A percentile compares a stretch with the other conserved stretches of the same genome.
Evolutionary conservation across 1,284 basidiomycete species (phyloP).

Genomic region (Sporisorium scitamineum): DNA sequence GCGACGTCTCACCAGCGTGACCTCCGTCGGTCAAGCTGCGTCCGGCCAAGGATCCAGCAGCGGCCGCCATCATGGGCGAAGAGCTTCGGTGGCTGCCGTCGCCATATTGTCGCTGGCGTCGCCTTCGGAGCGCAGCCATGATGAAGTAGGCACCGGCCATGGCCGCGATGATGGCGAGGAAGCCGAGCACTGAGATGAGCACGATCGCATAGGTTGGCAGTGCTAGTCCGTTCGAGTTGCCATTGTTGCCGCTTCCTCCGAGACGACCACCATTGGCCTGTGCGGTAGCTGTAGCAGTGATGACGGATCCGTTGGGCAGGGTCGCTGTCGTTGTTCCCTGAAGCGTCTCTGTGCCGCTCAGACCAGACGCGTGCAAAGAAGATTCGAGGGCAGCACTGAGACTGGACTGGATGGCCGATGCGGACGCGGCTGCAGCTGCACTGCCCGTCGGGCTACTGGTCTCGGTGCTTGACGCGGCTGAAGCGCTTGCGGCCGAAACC

Average conservation of each 20-base stretch:
- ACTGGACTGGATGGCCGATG: constrained; percentile 53
- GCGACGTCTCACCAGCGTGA: constrained; percentile 35
- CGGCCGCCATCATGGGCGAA: constrained; percentile 53
- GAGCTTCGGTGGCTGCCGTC: constrained; percentile 46
- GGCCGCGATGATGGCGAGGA: constrained; percentile 53
- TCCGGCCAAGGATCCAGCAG: constrained; percentile 42
- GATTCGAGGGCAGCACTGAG: constrained; percentile 53
- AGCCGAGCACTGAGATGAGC: constrained; percentile 62
- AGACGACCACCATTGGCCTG: constrained; percentile 57
- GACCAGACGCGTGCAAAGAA: constrained; percentile 40
- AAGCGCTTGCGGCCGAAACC: constrained; percentile 25
- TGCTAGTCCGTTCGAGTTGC: constrained; percentile 39
- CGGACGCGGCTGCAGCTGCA: constrained; percentile 28
- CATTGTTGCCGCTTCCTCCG: constrained; percentile 18
- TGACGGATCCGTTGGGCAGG: constrained; percentile 52
- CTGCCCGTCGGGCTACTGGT: constrained; percentile 15
- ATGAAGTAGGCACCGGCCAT: constrained; percentile 52
- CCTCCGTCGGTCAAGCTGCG: constrained; percentile 21
- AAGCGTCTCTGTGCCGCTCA: constrained; percentile 60
- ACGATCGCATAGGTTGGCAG: constrained; percentile 61
- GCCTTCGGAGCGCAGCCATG: constrained; percentile 51
- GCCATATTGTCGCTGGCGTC: constrained; percentile 33
- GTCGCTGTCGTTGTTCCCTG: constrained; percentile 56
- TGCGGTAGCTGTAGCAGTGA: constrained; percentile 60
- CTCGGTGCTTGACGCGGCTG: constrained; percentile 12